Evolutionary conservation across 1,284 basidiomycete species (phyloP).

Genomic region (Irpex sp.): DNA sequence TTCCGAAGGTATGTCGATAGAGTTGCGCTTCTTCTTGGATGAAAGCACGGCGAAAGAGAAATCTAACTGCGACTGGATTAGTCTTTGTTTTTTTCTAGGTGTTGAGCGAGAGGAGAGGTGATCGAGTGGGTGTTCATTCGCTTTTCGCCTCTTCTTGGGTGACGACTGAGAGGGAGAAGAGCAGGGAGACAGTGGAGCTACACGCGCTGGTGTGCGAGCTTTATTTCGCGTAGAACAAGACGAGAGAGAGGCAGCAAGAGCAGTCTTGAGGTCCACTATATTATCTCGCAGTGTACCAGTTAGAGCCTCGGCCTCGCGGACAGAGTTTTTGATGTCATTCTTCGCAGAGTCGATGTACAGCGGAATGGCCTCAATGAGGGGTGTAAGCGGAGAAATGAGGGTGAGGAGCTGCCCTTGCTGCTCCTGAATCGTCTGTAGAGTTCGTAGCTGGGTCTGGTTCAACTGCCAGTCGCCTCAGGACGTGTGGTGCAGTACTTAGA

Average conservation of each 20-base stretch:
- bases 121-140: not conserved
- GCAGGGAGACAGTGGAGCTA: not conserved
- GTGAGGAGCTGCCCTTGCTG: conserved; percentile 49
- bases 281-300: not conserved
- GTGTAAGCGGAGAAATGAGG: conserved; percentile 50
- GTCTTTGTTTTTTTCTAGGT: not conserved
- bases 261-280: not conserved
- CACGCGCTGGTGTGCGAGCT: not conserved
- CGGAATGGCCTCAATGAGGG: conserved; percentile 53
- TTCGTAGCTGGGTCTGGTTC: conserved; percentile 41
- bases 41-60: too few relatives aligned
- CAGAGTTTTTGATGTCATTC: conserved; percentile 34
- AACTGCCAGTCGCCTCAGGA: conserved; percentile 16
- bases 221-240: not conserved
- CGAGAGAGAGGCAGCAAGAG: not conserved
- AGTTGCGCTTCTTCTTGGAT: too few relatives aligned
- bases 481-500: not conserved
- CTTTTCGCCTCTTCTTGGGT: not conserved
- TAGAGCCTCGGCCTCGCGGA: conserved; percentile 11
- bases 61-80: too few relatives aligned
- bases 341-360: conserved; percentile 52
- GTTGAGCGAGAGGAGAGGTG: not conserved
- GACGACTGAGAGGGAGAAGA: conserved; percentile 1
- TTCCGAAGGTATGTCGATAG: too few relatives aligned
- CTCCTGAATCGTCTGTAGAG: conserved; percentile 52